Base-by-base conservation (phyloP, 129 eudicot species). In the Erigeron canadensis region DNA sequence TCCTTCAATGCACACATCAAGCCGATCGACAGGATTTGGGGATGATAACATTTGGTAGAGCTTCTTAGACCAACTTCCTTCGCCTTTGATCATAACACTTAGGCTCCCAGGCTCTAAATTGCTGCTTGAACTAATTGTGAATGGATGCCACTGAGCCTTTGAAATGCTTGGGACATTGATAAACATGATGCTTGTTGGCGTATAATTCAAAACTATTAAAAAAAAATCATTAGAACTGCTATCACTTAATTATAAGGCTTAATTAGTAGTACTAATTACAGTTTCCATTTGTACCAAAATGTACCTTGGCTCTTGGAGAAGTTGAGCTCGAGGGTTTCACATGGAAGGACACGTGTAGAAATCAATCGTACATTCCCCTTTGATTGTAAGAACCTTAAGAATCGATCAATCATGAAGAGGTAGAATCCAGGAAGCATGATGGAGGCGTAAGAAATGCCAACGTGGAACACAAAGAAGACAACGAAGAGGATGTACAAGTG, bases 101-200 rank as follows among this genome's bases (percentile, higher is more conserved):
- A 94, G 78, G 74, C 75, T 94, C 51, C 87, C 98, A 10, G 83
- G 71, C 79, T 94, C 98, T 80, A 89, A 55, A 59, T 73, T 82
- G 73, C 89, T 81, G 60, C 79, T 94, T n/a, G 98, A 94, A 54
- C 50, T 83, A 21, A 94, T 71, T n/a, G 98, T 89, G 63, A 87
- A 94, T 21, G 98, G 98, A 79, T 89, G 96, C 96, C 98, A 94
- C 64, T 94, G 95, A 65, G 92, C 40, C 85, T 94, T 94, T 11
- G 98, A 94, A 77, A 94, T 84, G 70, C 85, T 89, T 5, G 96
- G 95, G 18, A 87, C 77, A 67, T 89, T 89, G 57, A 94, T 10
- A 55, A 94, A 94, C 74, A 94, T 71, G 68, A 80, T 85, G 82
- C 98, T 94, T 16, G 95, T 79, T 37, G 95, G 93, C 69, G 88